phyloP scores from a whole-genome alignment of 331 rosid genomes.

The Arachis monticola region DNA sequence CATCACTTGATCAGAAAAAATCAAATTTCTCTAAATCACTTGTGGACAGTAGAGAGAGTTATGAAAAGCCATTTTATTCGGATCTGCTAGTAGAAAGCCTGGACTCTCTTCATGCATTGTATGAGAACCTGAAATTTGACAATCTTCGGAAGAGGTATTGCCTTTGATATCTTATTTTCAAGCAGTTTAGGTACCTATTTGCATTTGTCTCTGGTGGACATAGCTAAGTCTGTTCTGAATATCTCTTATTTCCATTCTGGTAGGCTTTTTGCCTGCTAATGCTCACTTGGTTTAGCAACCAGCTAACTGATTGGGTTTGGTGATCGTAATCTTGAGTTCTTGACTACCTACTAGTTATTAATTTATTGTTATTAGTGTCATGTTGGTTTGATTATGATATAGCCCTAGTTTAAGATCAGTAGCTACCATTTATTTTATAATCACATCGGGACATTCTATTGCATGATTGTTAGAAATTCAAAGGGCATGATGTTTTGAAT shows the following conservation, averaged over 20 bases:
- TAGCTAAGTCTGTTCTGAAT: not conserved
- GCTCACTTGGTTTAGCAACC: conserved; percentile 18
- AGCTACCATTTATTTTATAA: not conserved
- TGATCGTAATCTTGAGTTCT: conserved; percentile 29
- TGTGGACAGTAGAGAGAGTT: conserved; percentile 41
- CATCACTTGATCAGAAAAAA: conserved; percentile 48
- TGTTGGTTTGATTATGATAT: conserved; percentile 16
- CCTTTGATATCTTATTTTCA: not conserved
- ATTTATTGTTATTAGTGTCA: conserved; percentile 20
- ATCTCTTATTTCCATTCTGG: conserved; percentile 12
- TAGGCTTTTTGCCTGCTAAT: not conserved
- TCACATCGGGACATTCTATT: not conserved
- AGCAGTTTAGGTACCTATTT: conserved; percentile 10
- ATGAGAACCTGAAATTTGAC: conserved; percentile 88
- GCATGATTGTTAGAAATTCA: not conserved
- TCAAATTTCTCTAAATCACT: conserved; percentile 38
- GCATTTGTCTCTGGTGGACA: conserved; percentile 24
- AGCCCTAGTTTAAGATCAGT: not conserved
- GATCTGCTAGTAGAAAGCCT: conserved; percentile 72
- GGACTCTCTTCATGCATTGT: conserved; percentile 92
- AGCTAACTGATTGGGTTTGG: conserved; percentile 32
- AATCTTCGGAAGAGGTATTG: conserved; percentile 84
- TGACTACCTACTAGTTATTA: conserved; percentile 2
- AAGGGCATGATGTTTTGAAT: conserved; percentile 2
- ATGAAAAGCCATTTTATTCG: conserved; percentile 54